Evolutionary conservation across 108 stramenopile species (phyloP).

Genomic region (Nitzschia putrida): DNA sequence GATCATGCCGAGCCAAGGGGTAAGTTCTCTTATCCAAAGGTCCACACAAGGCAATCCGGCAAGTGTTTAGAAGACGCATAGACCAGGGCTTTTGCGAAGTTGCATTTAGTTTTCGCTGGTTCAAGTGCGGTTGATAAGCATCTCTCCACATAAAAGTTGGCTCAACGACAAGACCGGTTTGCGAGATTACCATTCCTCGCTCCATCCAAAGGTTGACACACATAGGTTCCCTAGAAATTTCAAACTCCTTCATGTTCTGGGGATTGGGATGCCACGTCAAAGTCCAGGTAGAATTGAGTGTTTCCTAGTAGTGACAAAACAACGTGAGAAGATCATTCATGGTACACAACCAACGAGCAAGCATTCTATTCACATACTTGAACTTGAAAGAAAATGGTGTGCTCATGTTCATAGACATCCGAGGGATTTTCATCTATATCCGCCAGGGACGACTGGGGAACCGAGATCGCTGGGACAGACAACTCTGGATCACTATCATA

Average conservation of each 20-base stretch:
- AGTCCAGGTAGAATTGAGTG: constrained; percentile 45
- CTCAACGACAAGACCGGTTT: constrained; percentile 35
- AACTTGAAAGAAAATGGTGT: constrained; percentile 12
- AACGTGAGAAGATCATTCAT: neutral
- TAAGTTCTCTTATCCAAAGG: constrained; percentile 20
- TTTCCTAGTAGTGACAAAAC: constrained; percentile 20
- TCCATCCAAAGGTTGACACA: constrained; percentile 46
- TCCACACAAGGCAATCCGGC: constrained; percentile 24
- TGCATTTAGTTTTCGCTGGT: constrained; percentile 22
- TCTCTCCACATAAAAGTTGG: constrained; percentile 47
- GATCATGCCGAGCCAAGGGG: constrained; percentile 27
- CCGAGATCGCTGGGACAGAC: neutral
- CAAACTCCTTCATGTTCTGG: constrained; percentile 30
- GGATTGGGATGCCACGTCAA: constrained; percentile 44
- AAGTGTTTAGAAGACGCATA: constrained; percentile 42
- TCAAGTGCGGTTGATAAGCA: constrained; percentile 37
- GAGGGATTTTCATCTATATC: neutral
- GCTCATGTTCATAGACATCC: neutral
- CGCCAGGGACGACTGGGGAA: neutral
- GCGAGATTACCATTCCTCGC: constrained; percentile 36
- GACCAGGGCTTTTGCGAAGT: constrained; percentile 43
- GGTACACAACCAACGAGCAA: too few relatives aligned
- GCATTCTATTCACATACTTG: constrained; percentile 19
- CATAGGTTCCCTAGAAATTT: constrained; percentile 23
- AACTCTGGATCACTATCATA: constrained; percentile 44